phyloP scores from a whole-genome alignment of 495 filamentous ascomycete species.

The Tuber aestivum region DNA sequence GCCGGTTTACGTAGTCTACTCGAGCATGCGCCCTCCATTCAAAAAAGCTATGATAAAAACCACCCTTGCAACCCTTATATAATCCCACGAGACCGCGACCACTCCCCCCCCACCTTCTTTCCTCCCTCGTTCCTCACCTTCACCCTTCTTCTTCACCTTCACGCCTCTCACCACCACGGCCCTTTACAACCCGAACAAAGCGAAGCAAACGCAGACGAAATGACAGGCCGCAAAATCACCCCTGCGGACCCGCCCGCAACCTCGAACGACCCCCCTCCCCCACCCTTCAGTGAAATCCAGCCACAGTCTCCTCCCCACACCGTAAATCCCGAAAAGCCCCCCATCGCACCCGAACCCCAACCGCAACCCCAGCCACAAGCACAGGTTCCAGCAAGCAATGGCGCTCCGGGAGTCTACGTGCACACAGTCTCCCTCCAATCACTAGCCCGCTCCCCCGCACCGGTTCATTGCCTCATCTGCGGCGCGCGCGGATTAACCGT shows the following conservation, averaged over 20 bases:
- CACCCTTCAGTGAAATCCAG: background rate
- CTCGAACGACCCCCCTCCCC: background rate
- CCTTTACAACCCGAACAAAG: background rate
- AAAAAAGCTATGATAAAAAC: background rate
- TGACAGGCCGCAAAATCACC: background rate
- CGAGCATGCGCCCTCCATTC: background rate
- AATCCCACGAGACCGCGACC: background rate
- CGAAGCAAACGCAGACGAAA: background rate
- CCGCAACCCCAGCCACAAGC: background rate
- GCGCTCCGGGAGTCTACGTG: background rate
- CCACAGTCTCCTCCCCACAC: background rate
- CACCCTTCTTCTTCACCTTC: background rate
- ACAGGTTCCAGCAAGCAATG: background rate
- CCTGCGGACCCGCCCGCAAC: background rate
- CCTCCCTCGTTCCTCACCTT: background rate
- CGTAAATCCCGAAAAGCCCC: background rate
- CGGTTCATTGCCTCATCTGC: slow-evolving; percentile 29
- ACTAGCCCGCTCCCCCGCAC: slow-evolving; percentile 7
- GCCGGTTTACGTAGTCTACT: background rate
- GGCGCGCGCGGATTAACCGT: slow-evolving; percentile 13
- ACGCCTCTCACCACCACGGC: no score
- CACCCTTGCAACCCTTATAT: background rate
- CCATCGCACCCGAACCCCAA: background rate
- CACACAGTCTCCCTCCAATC: background rate
- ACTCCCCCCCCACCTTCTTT: background rate